Conservation (phyloP, 352 stramenopile genomes). For the Phytophthora lateralis region DNA sequence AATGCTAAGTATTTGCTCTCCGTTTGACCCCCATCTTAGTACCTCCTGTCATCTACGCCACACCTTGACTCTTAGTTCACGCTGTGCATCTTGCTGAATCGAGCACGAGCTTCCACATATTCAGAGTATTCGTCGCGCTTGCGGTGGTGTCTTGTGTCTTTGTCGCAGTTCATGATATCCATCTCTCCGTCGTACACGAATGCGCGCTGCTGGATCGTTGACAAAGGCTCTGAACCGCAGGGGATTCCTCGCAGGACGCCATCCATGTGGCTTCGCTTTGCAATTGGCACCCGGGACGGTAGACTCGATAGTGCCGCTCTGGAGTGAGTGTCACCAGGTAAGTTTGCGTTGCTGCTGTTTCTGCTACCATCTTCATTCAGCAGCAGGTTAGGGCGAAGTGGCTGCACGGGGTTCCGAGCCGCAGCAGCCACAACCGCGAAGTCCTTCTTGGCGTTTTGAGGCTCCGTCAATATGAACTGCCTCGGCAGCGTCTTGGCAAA, state of each 20-base stretch:
- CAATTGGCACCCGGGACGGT: constrained; percentile 52
- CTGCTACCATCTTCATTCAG: constrained; percentile 48
- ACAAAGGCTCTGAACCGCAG: constrained; percentile 27
- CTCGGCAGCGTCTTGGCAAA: constrained; percentile 59
- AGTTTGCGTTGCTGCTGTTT: constrained; percentile 21
- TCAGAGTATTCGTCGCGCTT: constrained; percentile 89
- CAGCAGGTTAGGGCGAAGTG: constrained; percentile 44
- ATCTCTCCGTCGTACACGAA: constrained; percentile 79
- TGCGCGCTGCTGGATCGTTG: constrained; percentile 53
- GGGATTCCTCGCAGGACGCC: constrained; percentile 70
- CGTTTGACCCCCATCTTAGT: not conserved
- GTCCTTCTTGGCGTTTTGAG: constrained; percentile 39
- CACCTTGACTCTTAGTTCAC: constrained; percentile 52
- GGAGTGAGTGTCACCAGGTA: constrained; percentile 13
- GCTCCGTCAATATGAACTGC: constrained; percentile 74
- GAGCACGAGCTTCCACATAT: constrained; percentile 86
- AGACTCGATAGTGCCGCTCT: constrained; percentile 10
- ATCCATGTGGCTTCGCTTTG: constrained; percentile 84
- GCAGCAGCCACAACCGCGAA: constrained; percentile 58
- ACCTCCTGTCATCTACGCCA: not conserved
- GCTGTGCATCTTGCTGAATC: constrained; percentile 91
- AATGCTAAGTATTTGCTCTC: not conserved
- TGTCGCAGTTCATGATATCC: constrained; percentile 76
- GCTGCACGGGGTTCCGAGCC: constrained; percentile 58
- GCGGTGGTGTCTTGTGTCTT: constrained; percentile 74